Conservation (phyloP, 331 rosid genomes). For the Quercus lobata region DNA sequence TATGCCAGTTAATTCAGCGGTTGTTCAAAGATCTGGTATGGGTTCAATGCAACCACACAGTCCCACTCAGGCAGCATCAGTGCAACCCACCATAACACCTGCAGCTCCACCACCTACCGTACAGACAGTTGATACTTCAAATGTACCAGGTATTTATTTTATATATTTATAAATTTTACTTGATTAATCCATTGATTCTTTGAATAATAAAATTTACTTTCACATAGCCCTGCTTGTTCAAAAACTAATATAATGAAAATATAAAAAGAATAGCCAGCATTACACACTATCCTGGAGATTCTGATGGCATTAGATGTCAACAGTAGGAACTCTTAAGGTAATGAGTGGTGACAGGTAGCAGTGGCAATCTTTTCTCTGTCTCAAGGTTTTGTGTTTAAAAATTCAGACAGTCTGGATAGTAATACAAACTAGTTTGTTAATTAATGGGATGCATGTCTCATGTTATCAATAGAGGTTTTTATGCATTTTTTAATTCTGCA, state of each 20-base stretch:
- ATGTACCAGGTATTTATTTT: constrained; percentile 68
- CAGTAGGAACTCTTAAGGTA: not conserved
- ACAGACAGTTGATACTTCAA: constrained; percentile 89
- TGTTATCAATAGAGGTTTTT: too few relatives aligned
- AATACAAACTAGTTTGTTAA: not conserved
- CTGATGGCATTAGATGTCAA: not conserved
- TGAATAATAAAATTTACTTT: not conserved
- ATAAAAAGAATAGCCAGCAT: not conserved
- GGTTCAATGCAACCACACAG: constrained; percentile 77
- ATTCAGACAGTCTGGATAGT: not conserved
- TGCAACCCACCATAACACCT: constrained; percentile 47
- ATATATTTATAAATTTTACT: not conserved
- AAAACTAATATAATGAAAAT: not conserved
- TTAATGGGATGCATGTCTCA: too few relatives aligned
- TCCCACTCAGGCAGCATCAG: constrained; percentile 58
- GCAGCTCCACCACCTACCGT: constrained; percentile 83
- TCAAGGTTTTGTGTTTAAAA: not conserved
- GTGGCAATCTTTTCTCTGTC: not conserved
- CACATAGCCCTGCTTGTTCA: not conserved
- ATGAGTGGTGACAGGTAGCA: not conserved
- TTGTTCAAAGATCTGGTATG: constrained; percentile 59
- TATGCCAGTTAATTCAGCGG: constrained; percentile 60
- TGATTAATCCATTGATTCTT: not conserved
- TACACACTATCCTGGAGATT: not conserved
- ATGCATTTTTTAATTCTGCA: too few relatives aligned